These are phyloP conservation scores for Parmales sp. DNA, from an alignment of 108 stramenopile species.

Conservation along the genomic window DNA sequence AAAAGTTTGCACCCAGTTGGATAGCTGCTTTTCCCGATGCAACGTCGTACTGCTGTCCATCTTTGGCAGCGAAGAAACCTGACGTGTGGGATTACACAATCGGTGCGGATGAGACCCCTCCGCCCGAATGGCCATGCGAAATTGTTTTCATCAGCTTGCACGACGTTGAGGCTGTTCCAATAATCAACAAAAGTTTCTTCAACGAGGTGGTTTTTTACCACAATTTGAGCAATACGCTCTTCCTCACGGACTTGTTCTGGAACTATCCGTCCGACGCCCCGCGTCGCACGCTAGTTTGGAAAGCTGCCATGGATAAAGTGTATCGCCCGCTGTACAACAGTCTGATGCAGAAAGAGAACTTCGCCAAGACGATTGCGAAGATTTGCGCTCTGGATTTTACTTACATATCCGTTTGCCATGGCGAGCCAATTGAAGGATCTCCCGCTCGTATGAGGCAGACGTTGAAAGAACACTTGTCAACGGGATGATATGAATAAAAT, in stretches of 20 bases:
- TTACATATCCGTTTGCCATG: background rate
- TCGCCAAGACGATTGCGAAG: no score
- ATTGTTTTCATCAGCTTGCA: no score
- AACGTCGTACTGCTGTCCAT: constrained; percentile 16
- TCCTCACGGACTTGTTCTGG: background rate
- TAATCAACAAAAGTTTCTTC: background rate
- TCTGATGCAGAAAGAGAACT: background rate
- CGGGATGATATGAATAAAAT: no score
- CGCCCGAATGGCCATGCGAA: no score
- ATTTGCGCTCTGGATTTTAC: background rate
- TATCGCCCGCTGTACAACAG: background rate
- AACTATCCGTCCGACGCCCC: background rate
- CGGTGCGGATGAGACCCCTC: no score
- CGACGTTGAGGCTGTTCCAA: no score
- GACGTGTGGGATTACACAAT: no score
- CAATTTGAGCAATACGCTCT: background rate
- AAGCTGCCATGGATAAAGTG: background rate
- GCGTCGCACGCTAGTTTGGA: background rate
- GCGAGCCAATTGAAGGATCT: background rate
- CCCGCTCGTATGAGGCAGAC: no score
- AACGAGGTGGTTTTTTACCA: background rate
- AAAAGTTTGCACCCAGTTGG: constrained; percentile 20
- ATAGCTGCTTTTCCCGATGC: constrained; percentile 21
- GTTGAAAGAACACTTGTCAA: no score
- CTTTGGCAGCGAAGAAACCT: constrained; percentile 11